phyloP scores from a whole-genome alignment of 768 basidiomycete genomes.

The Holtermannia corniformis region DNA sequence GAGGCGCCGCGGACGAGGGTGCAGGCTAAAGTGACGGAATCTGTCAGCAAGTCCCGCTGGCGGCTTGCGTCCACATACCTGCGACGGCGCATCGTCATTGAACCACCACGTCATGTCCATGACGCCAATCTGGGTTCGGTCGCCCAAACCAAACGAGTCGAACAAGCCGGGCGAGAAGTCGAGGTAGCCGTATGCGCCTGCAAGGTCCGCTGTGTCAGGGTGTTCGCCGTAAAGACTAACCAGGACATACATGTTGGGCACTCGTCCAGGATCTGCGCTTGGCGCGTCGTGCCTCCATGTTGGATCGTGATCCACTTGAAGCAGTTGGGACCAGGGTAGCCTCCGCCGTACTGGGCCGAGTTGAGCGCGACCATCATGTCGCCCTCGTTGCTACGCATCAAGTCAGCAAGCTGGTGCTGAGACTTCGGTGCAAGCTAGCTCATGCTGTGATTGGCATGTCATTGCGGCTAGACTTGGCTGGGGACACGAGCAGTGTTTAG shows the following conservation, averaged over 20 bases:
- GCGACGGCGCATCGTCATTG: conserved; percentile 39
- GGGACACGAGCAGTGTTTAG: too few relatives aligned
- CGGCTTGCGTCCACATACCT: neutral
- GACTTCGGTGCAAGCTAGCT: too few relatives aligned
- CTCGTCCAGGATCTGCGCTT: conserved; percentile 55
- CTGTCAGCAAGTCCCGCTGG: conserved; percentile 6
- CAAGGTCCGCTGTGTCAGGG: conserved; percentile 49
- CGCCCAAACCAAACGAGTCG: conserved; percentile 47
- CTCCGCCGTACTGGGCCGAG: conserved; percentile 48
- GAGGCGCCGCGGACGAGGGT: conserved; percentile 2
- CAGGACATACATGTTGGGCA: neutral
- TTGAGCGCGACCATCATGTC: conserved; percentile 10
- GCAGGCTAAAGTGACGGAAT: conserved; percentile 19
- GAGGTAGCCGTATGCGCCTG: conserved; percentile 55
- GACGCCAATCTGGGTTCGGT: conserved; percentile 43
- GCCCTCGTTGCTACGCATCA: neutral
- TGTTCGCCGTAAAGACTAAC: conserved; percentile 4
- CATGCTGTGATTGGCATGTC: too few relatives aligned
- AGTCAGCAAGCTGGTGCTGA: too few relatives aligned
- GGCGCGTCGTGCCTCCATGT: conserved; percentile 50
- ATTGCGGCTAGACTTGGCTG: too few relatives aligned
- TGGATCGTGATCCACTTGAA: conserved; percentile 53
- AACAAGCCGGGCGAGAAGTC: conserved; percentile 65
- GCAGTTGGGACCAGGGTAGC: conserved; percentile 59
- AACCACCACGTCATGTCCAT: conserved; percentile 57